These are phyloP conservation scores for Cladorrhinum sp. DNA, from an alignment of 2,329 filamentous ascomycete genomes.

Conservation along the genomic window DNA sequence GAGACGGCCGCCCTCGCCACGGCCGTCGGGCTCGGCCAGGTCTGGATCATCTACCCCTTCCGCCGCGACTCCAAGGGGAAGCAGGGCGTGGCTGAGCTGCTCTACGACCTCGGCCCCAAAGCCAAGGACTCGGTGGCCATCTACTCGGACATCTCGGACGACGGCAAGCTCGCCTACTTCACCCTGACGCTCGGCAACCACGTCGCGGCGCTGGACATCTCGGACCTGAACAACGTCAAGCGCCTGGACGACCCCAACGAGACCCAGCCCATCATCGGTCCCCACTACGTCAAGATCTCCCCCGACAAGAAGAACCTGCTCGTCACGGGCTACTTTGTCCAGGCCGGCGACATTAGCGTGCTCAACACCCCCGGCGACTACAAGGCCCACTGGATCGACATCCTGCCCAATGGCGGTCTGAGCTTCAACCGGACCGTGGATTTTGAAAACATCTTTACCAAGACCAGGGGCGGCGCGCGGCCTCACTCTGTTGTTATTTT, in stretches of 20 bases:
- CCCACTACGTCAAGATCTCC: slow-evolving; percentile 63
- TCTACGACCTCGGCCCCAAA: slow-evolving; percentile 56
- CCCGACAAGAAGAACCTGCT: slow-evolving; percentile 63
- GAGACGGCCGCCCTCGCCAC: slow-evolving; percentile 56
- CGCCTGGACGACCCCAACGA: slow-evolving; percentile 59
- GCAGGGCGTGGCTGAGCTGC: slow-evolving; percentile 55
- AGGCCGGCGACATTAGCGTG: slow-evolving; percentile 58
- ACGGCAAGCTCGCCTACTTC: slow-evolving; percentile 58
- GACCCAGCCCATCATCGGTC: slow-evolving; percentile 57
- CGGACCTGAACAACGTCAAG: slow-evolving; percentile 57
- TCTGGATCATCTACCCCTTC: slow-evolving; percentile 65
- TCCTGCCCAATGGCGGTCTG: slow-evolving; percentile 52
- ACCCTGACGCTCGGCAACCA: slow-evolving; percentile 61
- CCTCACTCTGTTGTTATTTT: slow-evolving; percentile 57
- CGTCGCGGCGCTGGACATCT: slow-evolving; percentile 60
- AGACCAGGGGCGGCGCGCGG: slow-evolving; percentile 52
- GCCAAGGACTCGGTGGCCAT: slow-evolving; percentile 56
- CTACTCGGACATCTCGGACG: slow-evolving; percentile 57
- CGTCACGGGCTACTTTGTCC: slow-evolving; percentile 65
- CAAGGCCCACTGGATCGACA: slow-evolving; percentile 61
- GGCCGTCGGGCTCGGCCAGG: slow-evolving; percentile 56
- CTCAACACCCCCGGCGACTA: slow-evolving; percentile 61
- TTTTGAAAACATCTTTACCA: slow-evolving; percentile 50
- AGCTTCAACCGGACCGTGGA: slow-evolving; percentile 60
- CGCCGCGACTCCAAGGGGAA: slow-evolving; percentile 53